These are phyloP conservation scores for Hymenochaete sp. DNA, from an alignment of 1,284 basidiomycete genomes.

Conservation along the genomic window DNA sequence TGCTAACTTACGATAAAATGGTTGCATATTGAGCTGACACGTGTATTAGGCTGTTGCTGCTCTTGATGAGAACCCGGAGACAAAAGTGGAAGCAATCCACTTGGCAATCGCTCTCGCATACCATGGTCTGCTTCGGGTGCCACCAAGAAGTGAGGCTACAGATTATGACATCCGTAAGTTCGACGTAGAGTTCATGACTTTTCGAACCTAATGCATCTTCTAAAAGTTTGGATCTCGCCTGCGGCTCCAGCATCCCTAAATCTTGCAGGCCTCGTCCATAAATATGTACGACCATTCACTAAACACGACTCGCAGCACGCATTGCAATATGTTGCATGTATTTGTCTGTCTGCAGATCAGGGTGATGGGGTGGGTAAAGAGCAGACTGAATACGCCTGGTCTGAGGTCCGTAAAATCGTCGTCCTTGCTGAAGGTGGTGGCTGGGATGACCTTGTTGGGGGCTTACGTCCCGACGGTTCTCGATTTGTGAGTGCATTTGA, in stretches of 20 bases:
- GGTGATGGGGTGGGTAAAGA: slow-evolving; percentile 64
- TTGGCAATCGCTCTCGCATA: slow-evolving; percentile 89
- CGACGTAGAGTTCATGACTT: neutral
- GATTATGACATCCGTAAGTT: slow-evolving; percentile 75
- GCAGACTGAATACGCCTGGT: slow-evolving; percentile 81
- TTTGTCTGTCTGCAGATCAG: slow-evolving; percentile 77
- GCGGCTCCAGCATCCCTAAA: slow-evolving; percentile 64
- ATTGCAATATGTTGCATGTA: slow-evolving; percentile 90
- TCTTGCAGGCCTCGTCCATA: slow-evolving; percentile 82
- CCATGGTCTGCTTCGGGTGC: slow-evolving; percentile 85
- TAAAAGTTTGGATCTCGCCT: slow-evolving; percentile 56
- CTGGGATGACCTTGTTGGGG: slow-evolving; percentile 87
- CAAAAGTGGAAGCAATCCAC: slow-evolving; percentile 92
- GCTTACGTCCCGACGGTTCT: slow-evolving; percentile 82
- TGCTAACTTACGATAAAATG: slow-evolving; percentile 5
- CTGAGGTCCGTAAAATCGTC: slow-evolving; percentile 82
- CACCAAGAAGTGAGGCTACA: slow-evolving; percentile 68
- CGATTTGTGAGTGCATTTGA: slow-evolving; percentile 59
- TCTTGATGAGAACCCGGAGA: slow-evolving; percentile 81
- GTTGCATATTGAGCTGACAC: slow-evolving; percentile 9
- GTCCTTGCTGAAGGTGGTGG: slow-evolving; percentile 81
- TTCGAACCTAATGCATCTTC: slow-evolving; percentile 10
- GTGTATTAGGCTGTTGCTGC: slow-evolving; percentile 73
- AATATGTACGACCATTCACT: slow-evolving; percentile 87
- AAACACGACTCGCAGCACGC: slow-evolving; percentile 90